These are phyloP conservation scores for Lumnitzera littorea DNA, from an alignment of 345 rosid species.

Conservation along the genomic window DNA sequence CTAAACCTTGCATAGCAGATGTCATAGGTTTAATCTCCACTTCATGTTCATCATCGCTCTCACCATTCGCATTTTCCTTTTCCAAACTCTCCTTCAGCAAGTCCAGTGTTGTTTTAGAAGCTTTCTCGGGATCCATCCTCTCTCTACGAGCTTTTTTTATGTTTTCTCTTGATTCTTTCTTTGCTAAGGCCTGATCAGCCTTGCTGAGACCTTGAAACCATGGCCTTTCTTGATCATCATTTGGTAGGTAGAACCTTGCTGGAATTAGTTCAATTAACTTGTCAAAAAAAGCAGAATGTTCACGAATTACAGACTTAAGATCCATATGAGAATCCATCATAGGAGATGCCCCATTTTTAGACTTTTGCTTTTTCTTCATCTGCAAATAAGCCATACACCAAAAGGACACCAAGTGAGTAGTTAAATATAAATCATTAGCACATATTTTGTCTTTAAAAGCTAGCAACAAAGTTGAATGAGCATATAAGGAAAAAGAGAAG, in stretches of 20 bases:
- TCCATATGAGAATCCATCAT: constrained; percentile 12
- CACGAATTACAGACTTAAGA: constrained; percentile 40
- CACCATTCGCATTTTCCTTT: constrained; percentile 38
- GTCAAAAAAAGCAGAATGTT: constrained; percentile 57
- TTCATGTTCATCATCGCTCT: constrained; percentile 36
- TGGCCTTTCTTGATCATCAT: constrained; percentile 60
- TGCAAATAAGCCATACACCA: constrained; percentile 1
- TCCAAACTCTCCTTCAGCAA: constrained; percentile 58
- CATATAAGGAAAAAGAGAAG: too few relatives aligned
- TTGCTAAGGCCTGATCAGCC: constrained; percentile 50
- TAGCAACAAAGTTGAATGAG: too few relatives aligned
- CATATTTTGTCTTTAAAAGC: too few relatives aligned
- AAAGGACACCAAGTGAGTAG: too few relatives aligned
- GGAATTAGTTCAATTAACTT: constrained; percentile 74
- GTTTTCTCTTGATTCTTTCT: constrained; percentile 57
- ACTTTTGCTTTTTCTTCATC: constrained; percentile 44
- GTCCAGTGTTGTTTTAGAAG: constrained; percentile 49
- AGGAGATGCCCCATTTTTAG: constrained; percentile 1
- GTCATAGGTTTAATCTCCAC: constrained; percentile 25
- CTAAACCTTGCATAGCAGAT: constrained; percentile 31
- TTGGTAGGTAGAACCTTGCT: constrained; percentile 73
- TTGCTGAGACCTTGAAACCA: constrained; percentile 86
- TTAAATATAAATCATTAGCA: too few relatives aligned
- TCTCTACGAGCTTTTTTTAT: constrained; percentile 78
- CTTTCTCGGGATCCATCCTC: constrained; percentile 64